Conservation (phyloP, 1,139 yeast genomes). For the Suhomyces guaymorum region DNA sequence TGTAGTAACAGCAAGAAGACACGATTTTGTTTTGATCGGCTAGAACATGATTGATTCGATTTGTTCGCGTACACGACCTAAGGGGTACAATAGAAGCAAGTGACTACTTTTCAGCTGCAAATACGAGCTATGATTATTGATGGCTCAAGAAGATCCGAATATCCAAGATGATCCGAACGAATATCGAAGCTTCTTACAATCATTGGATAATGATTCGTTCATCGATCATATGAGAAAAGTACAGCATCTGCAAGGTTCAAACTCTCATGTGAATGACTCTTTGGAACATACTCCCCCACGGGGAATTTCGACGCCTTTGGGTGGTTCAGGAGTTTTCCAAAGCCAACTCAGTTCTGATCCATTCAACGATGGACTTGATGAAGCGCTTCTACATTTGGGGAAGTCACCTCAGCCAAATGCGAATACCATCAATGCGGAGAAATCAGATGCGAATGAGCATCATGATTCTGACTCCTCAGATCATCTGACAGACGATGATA, state of each 20-base stretch:
- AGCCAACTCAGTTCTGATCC: conserved; percentile 32
- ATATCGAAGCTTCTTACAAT: conserved; percentile 26
- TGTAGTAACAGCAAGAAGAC: conserved; percentile 2
- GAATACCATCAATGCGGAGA: conserved; percentile 2
- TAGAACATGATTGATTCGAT: conserved; percentile 1
- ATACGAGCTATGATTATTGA: too few relatives aligned
- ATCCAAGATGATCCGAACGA: conserved; percentile 14
- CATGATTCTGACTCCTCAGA: too few relatives aligned
- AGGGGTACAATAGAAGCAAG: background rate
- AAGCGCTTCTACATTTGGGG: conserved; percentile 15
- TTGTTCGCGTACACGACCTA: conserved; percentile 5
- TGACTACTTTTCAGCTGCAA: background rate
- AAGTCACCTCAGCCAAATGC: too few relatives aligned
- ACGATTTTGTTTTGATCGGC: conserved; percentile 10
- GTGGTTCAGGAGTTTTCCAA: background rate
- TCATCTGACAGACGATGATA: conserved; percentile 17
- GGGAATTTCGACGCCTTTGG: conserved; percentile 12
- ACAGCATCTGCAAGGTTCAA: conserved; percentile 24
- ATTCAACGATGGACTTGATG: conserved; percentile 44
- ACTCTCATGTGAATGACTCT: conserved; percentile 5
- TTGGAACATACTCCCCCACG: conserved; percentile 14
- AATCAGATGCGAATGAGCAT: background rate
- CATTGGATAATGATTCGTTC: conserved; percentile 44
- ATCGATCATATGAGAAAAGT: conserved; percentile 38
- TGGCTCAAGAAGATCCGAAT: background rate